Evolutionary conservation across 441 rosid genomes (phyloP).

Genomic region (Populus hybrid): DNA sequence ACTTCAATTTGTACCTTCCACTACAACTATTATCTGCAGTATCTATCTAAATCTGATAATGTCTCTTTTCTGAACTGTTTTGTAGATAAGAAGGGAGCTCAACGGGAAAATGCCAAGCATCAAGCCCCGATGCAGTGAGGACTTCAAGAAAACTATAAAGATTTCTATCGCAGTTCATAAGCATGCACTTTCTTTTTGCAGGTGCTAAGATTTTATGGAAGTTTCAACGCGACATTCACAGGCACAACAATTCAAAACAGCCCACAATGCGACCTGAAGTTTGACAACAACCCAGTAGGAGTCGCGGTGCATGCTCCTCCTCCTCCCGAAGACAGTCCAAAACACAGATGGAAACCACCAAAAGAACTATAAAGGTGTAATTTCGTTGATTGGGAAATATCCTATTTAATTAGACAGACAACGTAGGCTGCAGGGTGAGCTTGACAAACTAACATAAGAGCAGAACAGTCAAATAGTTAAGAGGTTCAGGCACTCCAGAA

Average conservation of each 20-base stretch:
- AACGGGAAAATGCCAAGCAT: constrained; percentile 69
- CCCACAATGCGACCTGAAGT: constrained; percentile 91
- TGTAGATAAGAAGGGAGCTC: constrained; percentile 60
- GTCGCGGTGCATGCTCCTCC: constrained; percentile 71
- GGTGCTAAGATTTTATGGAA: constrained; percentile 88
- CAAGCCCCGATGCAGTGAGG: constrained; percentile 75
- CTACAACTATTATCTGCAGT: constrained; percentile 1
- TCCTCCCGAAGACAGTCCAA: constrained; percentile 98
- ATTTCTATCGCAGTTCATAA: constrained; percentile 1
- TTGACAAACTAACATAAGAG: constrained; percentile 13
- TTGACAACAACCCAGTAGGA: constrained; percentile 76
- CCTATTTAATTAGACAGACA: constrained; percentile 1
- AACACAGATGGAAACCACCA: constrained; percentile 92
- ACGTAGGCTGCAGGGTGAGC: constrained; percentile 18
- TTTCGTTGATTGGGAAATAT: constrained; percentile 11
- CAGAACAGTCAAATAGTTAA: constrained; percentile 17
- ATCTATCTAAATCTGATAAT: constrained; percentile 18
- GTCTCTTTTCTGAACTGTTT: constrained; percentile 22
- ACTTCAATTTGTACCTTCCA: constrained; percentile 5
- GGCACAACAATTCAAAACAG: constrained; percentile 92
- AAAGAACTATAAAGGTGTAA: constrained; percentile 86
- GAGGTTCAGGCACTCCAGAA: constrained; percentile 4
- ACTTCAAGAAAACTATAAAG: constrained; percentile 14
- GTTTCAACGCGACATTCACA: constrained; percentile 58
- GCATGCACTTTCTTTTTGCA: constrained; percentile 25